Evolutionary conservation across 2,329 filamentous ascomycete genomes (phyloP).

Genomic region (Coniochaeta ligniaria): DNA sequence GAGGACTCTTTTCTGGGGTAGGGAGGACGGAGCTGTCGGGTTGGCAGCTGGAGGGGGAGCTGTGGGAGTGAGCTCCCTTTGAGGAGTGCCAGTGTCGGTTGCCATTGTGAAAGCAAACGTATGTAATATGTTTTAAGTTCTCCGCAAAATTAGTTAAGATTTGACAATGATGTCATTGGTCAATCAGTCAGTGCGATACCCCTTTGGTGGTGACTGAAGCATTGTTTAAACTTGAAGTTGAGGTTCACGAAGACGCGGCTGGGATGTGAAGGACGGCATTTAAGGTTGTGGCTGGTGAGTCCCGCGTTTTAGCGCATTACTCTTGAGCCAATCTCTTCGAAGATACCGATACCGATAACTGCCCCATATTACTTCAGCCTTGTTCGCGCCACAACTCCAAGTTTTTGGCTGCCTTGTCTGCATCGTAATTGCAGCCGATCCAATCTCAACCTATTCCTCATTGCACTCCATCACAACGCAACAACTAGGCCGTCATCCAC

Average conservation of each 20-base stretch:
- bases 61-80: conserved; percentile 15
- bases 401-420: neutral
- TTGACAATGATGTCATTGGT: too few species aligned
- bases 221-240: neutral
- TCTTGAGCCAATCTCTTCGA: neutral
- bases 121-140: neutral
- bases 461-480: neutral
- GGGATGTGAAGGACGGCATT: neutral
- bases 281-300: neutral
- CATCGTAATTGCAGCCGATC: neutral
- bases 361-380: neutral
- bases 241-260: neutral
- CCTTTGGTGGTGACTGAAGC: neutral
- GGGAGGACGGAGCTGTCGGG: conserved; percentile 20
- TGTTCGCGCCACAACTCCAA: neutral
- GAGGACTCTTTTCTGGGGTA: conserved; percentile 58
- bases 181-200: too few species aligned
- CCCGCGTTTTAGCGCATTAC: neutral
- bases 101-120: conserved; percentile 11
- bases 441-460: neutral
- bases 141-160: neutral
- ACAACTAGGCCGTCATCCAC: neutral
- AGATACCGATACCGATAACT: too few species aligned
- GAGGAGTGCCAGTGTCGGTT: conserved; percentile 12
- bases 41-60: neutral